Evolutionary conservation across 495 filamentous ascomycete species (phyloP).

Genomic region (Penicillium crystallinum): DNA sequence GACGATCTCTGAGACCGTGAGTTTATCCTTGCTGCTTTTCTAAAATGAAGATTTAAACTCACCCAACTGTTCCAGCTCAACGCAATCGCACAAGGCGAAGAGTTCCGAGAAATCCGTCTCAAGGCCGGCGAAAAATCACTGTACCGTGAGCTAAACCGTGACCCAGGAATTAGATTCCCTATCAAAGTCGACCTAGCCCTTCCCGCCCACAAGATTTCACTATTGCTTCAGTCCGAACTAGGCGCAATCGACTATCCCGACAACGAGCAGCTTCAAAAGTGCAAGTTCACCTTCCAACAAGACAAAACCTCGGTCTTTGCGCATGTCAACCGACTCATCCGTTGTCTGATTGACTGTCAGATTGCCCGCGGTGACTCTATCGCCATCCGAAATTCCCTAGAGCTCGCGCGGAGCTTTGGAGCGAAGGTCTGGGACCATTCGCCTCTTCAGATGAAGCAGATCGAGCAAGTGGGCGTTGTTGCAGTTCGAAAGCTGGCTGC

Average conservation of each 20-base stretch:
- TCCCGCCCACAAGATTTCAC: conserved; percentile 76
- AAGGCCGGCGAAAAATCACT: conserved; percentile 67
- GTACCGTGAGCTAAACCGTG: conserved; percentile 80
- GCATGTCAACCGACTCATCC: conserved; percentile 66
- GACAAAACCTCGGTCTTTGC: conserved; percentile 73
- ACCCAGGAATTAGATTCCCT: conserved; percentile 64
- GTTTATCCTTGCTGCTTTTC: conserved; percentile 16
- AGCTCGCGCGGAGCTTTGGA: conserved; percentile 70
- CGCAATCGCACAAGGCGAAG: conserved; percentile 63
- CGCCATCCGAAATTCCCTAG: conserved; percentile 63
- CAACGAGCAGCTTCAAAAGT: conserved; percentile 55
- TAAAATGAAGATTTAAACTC: conserved; percentile 15
- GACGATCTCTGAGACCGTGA: conserved; percentile 66
- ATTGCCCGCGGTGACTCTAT: conserved; percentile 61
- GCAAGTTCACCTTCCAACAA: conserved; percentile 55
- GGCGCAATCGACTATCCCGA: conserved; percentile 67
- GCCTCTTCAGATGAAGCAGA: conserved; percentile 78
- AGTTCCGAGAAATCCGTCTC: conserved; percentile 74
- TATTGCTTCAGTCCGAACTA: conserved; percentile 79
- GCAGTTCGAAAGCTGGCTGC: conserved; percentile 71
- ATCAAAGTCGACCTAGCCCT: conserved; percentile 71
- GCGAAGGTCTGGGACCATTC: conserved; percentile 85
- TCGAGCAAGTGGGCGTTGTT: conserved; percentile 75
- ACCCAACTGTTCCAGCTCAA: conserved; percentile 50
- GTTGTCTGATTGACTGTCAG: conserved; percentile 85